Evolutionary conservation across 352 stramenopile genomes (phyloP).

Genomic region (Phytopythium kandeliae): DNA sequence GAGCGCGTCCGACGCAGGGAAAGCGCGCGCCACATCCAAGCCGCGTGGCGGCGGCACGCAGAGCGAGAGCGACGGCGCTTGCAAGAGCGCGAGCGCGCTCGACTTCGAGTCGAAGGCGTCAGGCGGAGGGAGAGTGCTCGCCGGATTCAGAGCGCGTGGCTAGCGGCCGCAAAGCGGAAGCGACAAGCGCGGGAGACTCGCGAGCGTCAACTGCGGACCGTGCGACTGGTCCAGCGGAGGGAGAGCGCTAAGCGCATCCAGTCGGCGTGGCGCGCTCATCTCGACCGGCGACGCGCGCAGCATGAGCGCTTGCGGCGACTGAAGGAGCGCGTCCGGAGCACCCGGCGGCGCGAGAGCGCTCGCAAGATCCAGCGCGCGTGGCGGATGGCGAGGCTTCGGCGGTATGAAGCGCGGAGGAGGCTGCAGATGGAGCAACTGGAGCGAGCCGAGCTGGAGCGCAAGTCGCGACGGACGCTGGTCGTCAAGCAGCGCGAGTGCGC

Average conservation of each 20-base stretch:
- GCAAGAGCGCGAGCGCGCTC: neutral
- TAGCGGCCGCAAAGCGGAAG: neutral
- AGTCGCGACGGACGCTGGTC: neutral
- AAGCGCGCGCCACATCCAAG: slow-evolving; percentile 1
- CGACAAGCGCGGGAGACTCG: neutral
- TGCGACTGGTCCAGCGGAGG: neutral
- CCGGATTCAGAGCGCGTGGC: slow-evolving; percentile 7
- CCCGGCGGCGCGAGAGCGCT: neutral
- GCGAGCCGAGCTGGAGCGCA: neutral
- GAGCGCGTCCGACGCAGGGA: neutral
- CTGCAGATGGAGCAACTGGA: neutral
- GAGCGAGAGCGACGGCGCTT: neutral
- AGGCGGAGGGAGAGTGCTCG: neutral
- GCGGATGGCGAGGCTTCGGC: neutral
- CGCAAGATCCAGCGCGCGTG: slow-evolving; percentile 2
- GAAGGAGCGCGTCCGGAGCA: slow-evolving; percentile 1
- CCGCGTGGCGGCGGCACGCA: neutral
- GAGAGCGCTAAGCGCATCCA: slow-evolving; percentile 2
- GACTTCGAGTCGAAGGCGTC: neutral
- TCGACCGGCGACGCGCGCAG: neutral
- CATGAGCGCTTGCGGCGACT: neutral
- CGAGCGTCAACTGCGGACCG: neutral
- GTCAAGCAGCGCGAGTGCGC: neutral
- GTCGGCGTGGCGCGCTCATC: neutral
- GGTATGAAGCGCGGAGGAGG: neutral